Evolutionary conservation across 768 basidiomycete species (phyloP), one percentile per base, ranked within the genome.

Genomic region (Strobilomyces dryophilus): DNA sequence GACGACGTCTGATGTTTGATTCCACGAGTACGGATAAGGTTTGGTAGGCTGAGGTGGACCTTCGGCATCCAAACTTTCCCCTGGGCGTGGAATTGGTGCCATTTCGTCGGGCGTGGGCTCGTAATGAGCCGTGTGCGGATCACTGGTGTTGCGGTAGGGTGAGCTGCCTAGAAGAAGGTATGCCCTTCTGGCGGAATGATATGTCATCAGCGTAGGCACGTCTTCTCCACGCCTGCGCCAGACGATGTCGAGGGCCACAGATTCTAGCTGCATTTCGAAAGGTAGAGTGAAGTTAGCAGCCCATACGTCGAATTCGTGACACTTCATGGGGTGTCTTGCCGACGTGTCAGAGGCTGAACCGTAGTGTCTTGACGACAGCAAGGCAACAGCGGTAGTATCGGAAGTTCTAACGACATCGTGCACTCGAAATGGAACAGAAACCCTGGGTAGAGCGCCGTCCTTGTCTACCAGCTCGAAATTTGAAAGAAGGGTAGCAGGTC

Each of bases 11-110:
- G 81, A 67, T 5, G 87, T 84, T 64, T 99, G 95, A 0, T 84
- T 90, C 95, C 95, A 99, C 2, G 92, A 91, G 69, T 94, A 98
- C 0, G 93, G 88, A 26, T 83, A 81, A 4, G 87, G 89, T 57
- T 77, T 84, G 10, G 69, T 65, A 2, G 73, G 72, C 18, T 69
- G 64, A 7, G 61, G 51, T 39, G 63, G 58, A 5, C 65, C 58
- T 14, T 61, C 59, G 24, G 44, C 58, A 55, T 85, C 82, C 42
- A 86, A 66, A 54, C 73, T 76, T 66, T 87, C 87, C 54, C 74
- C 76, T 8, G 71, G 64, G 45, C 82, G 80, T 17, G 91, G 87
- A 45, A 89, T 83, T 5, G 87, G 82, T 0, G 78, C 83, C 2
- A 85, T 69, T 60, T 92, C 90, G 41, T 86, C 84, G 0, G 76